Conservation (phyloP, 2,329 filamentous ascomycete species). For the Fonsecaea erecta region DNA sequence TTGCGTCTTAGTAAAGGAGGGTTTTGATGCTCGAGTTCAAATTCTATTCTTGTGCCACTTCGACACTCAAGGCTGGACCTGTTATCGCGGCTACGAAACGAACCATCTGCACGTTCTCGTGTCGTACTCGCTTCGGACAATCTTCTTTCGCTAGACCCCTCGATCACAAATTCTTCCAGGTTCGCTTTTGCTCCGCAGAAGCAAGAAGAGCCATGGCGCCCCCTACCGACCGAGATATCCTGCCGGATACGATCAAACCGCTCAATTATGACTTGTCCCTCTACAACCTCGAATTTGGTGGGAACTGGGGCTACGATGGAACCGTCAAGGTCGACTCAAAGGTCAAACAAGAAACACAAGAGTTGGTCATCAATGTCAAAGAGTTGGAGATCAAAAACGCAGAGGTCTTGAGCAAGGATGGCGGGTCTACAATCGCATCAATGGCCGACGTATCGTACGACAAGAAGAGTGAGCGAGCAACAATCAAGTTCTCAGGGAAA, state of each 20-base stretch:
- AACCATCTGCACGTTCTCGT: constrained; percentile 21
- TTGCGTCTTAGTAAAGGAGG: constrained; percentile 1
- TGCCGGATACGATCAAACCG: constrained; percentile 69
- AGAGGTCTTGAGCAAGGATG: constrained; percentile 64
- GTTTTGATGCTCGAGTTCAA: constrained; percentile 30
- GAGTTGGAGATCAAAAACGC: constrained; percentile 76
- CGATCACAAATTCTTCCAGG: constrained; percentile 13
- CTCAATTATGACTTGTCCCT: constrained; percentile 84
- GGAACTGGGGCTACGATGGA: constrained; percentile 81
- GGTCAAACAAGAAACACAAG: constrained; percentile 71
- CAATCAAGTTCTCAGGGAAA: constrained; percentile 74
- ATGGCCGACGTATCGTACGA: constrained; percentile 71
- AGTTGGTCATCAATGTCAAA: constrained; percentile 82
- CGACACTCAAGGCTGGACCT: constrained; percentile 34
- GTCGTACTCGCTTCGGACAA: constrained; percentile 2
- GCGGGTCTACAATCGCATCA: constrained; percentile 34
- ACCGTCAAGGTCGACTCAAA: constrained; percentile 78
- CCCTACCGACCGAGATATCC: constrained; percentile 50
- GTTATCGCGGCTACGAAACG: constrained; percentile 19
- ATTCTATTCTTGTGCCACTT: constrained; percentile 26
- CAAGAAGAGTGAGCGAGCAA: constrained; percentile 80
- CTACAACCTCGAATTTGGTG: constrained; percentile 73
- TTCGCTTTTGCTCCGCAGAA: constrained; percentile 49
- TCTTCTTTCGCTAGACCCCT: background rate
- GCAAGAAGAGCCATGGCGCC: constrained; percentile 48